Conservation (phyloP, 1,139 yeast genomes). For the Kluyveromyces marxianus region DNA sequence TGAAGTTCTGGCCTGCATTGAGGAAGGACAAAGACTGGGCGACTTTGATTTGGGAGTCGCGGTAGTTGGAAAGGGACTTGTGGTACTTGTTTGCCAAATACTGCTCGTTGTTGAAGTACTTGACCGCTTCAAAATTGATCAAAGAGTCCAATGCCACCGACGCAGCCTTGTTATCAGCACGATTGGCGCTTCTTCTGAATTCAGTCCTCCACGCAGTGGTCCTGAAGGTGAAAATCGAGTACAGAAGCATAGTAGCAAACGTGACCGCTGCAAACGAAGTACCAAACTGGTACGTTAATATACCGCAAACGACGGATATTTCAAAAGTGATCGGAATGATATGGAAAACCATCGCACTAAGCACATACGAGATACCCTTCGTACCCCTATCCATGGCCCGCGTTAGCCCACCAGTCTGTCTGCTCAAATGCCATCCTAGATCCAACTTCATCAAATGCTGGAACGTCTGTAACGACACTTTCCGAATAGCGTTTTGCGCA, state of each 20-base stretch:
- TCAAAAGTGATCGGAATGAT: constrained; percentile 90
- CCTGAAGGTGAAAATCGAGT: constrained; percentile 75
- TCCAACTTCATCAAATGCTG: constrained; percentile 77
- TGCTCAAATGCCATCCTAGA: constrained; percentile 77
- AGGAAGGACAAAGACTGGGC: constrained; percentile 88
- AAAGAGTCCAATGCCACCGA: constrained; percentile 89
- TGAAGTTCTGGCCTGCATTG: constrained; percentile 87
- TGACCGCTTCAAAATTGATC: constrained; percentile 90
- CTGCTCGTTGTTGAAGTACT: constrained; percentile 83
- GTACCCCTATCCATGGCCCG: constrained; percentile 97
- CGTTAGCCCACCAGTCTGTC: constrained; percentile 94
- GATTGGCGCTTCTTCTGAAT: constrained; percentile 84
- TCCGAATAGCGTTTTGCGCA: constrained; percentile 88
- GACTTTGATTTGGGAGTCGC: constrained; percentile 75
- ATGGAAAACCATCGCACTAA: constrained; percentile 95
- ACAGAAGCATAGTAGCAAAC: constrained; percentile 76
- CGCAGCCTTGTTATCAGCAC: constrained; percentile 92
- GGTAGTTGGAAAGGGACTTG: constrained; percentile 64
- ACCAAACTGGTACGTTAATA: constrained; percentile 88
- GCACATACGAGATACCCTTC: constrained; percentile 88
- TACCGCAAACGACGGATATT: constrained; percentile 87
- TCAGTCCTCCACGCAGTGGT: constrained; percentile 97
- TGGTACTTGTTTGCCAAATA: constrained; percentile 79
- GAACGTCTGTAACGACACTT: constrained; percentile 85
- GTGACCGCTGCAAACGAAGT: constrained; percentile 84